Evolutionary conservation across 192 early-diverging fungal genomes (phyloP).

Genomic region (Podila verticillata): DNA sequence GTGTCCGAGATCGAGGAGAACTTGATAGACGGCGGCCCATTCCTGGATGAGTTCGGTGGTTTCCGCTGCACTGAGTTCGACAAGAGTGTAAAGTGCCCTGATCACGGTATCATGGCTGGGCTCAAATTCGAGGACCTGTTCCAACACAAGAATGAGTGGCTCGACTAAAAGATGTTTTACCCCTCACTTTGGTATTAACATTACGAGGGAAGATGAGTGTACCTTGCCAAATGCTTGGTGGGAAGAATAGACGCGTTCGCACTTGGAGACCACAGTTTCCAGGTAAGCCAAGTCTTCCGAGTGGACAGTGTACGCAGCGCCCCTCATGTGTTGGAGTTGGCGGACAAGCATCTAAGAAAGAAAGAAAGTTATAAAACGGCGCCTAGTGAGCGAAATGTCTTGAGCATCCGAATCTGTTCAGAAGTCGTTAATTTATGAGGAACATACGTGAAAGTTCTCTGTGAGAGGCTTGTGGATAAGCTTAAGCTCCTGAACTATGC

Average conservation of each 20-base stretch:
- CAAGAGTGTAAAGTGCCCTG: conserved; percentile 6
- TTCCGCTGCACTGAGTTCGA: conserved; percentile 3
- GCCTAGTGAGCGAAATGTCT: neutral
- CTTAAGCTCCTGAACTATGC: conserved; percentile 11
- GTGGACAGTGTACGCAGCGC: conserved; percentile 11
- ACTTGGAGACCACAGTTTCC: conserved; percentile 1
- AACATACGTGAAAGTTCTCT: conserved; percentile 24
- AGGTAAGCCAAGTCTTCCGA: conserved; percentile 7
- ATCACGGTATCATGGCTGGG: conserved; percentile 9
- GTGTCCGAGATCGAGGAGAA: conserved; percentile 18
- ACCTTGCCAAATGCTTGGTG: conserved; percentile 29
- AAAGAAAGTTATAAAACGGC: neutral
- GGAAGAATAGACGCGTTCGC: conserved; percentile 23
- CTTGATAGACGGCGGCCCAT: conserved; percentile 26
- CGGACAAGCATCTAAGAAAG: conserved; percentile 7
- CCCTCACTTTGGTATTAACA: too few relatives aligned
- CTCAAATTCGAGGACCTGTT: neutral
- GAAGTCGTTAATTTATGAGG: neutral
- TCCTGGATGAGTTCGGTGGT: conserved; percentile 22
- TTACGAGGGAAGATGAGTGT: neutral
- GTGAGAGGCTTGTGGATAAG: conserved; percentile 27
- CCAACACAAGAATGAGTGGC: neutral
- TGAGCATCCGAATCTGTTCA: neutral
- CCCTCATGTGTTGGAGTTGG: conserved; percentile 15
- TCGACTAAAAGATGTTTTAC: too few relatives aligned